Evolutionary conservation across 1,139 yeast genomes (phyloP).

Genomic region (Taphrina sp.): DNA sequence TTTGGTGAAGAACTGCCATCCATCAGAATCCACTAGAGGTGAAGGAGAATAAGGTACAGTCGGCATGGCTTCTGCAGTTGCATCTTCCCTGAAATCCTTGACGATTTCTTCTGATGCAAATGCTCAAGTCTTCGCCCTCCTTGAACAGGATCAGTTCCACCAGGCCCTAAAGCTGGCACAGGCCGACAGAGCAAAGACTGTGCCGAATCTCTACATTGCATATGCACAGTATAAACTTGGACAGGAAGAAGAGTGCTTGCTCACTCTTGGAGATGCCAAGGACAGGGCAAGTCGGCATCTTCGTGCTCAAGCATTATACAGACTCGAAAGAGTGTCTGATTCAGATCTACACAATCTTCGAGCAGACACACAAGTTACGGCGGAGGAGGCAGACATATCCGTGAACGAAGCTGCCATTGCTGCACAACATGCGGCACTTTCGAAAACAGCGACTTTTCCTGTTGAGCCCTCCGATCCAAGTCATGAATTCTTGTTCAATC

Average conservation of each 20-base stretch:
- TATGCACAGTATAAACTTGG: conserved; percentile 26
- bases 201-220: conserved; percentile 10
- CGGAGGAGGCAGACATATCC: conserved; percentile 20
- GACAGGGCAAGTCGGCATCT: conserved; percentile 15
- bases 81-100: conserved; percentile 3
- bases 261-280: background rate
- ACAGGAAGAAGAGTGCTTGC: conserved; percentile 13
- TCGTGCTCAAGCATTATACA: conserved; percentile 21
- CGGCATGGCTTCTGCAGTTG: conserved; percentile 20
- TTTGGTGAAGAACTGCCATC: too few species aligned
- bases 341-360: background rate
- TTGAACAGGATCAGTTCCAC: conserved; percentile 11
- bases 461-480: background rate
- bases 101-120: background rate
- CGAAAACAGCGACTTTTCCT: background rate
- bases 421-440: conserved; percentile 6
- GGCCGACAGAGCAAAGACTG: background rate
- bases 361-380: background rate
- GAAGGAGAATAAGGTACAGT: too few species aligned
- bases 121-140: conserved; percentile 2
- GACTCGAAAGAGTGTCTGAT: conserved; percentile 4
- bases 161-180: conserved; percentile 4
- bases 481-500: conserved; percentile 22
- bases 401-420: conserved; percentile 17
- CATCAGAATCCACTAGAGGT: too few species aligned